Conservation (phyloP, 139 green algal species). For the Chlamydomonas asymmetrica region DNA sequence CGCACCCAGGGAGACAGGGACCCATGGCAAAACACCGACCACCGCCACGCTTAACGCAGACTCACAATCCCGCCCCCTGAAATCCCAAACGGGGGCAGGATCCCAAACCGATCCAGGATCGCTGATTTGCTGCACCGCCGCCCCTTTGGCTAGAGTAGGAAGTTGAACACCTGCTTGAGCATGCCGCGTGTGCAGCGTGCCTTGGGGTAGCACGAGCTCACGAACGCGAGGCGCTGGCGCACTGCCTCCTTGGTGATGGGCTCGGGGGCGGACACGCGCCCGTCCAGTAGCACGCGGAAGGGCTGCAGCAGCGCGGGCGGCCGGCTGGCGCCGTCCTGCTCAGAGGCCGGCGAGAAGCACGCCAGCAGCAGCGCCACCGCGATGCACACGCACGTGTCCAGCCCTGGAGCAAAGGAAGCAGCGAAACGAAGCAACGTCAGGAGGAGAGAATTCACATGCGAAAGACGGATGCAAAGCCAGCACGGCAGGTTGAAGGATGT, state of each 20-base stretch:
- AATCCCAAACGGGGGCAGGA: too few relatives aligned
- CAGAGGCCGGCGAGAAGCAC: constrained; percentile 36
- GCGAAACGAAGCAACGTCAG: neutral
- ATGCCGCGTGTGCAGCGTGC: constrained; percentile 55
- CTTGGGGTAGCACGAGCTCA: constrained; percentile 54
- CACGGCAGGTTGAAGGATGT: too few relatives aligned
- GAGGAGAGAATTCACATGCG: too few relatives aligned
- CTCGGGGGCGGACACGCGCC: neutral
- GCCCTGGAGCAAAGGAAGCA: constrained; percentile 33
- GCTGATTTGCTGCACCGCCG: too few relatives aligned
- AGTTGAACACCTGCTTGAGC: constrained; percentile 82
- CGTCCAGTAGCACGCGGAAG: neutral
- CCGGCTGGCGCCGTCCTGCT: neutral
- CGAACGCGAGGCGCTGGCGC: constrained; percentile 53
- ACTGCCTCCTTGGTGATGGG: constrained; percentile 60
- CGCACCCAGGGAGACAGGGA: too few relatives aligned
- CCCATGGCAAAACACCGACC: too few relatives aligned
- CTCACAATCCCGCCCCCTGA: too few relatives aligned
- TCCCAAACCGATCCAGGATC: too few relatives aligned
- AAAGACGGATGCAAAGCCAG: too few relatives aligned
- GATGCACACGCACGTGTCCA: constrained; percentile 60
- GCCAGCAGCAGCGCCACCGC: constrained; percentile 63
- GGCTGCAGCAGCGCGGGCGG: neutral
- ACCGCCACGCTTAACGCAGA: too few relatives aligned
- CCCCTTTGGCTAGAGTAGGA: too few relatives aligned